Conservation (phyloP, 257 asterid species). For the Gentiana macrophylla region DNA sequence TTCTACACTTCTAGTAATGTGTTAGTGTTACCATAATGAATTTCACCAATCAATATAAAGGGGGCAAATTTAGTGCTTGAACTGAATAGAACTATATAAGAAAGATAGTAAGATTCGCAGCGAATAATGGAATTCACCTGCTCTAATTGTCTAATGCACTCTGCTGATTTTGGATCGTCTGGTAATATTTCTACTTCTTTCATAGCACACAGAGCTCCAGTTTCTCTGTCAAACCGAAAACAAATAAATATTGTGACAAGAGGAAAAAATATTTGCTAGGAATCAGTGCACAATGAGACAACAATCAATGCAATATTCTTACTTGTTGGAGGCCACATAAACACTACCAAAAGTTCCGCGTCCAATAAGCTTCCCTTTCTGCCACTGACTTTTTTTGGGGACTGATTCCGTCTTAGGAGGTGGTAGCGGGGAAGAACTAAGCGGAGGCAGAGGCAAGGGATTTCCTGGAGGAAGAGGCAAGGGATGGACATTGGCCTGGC, state of each 20-base stretch:
- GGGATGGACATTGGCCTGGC: conserved; percentile 37
- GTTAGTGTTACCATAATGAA: too few relatives aligned
- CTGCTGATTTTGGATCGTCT: conserved; percentile 60
- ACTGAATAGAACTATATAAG: too few relatives aligned
- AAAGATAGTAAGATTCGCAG: too few relatives aligned
- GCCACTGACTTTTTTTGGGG: conserved; percentile 63
- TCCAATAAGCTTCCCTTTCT: conserved; percentile 61
- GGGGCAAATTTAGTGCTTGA: too few relatives aligned
- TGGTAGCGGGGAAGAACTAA: conserved; percentile 21
- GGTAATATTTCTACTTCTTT: conserved; percentile 74
- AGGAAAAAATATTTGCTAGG: too few relatives aligned
- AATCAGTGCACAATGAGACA: too few relatives aligned
- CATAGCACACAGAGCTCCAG: conserved; percentile 84
- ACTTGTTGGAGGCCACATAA: conserved; percentile 74
- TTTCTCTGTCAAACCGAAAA: conserved; percentile 16
- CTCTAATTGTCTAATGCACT: conserved; percentile 67
- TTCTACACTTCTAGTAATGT: too few relatives aligned
- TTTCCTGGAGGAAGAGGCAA: conserved; percentile 71
- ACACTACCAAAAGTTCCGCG: conserved; percentile 90
- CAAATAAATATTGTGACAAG: too few relatives aligned
- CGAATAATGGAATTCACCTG: conserved; percentile 36
- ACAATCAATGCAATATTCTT: neutral
- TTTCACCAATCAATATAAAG: too few relatives aligned
- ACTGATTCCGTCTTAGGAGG: conserved; percentile 37
- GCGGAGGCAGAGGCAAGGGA: conserved; percentile 30